Conservation (phyloP, 1,139 yeast species). For the Casaregolazyma suthepensis region DNA sequence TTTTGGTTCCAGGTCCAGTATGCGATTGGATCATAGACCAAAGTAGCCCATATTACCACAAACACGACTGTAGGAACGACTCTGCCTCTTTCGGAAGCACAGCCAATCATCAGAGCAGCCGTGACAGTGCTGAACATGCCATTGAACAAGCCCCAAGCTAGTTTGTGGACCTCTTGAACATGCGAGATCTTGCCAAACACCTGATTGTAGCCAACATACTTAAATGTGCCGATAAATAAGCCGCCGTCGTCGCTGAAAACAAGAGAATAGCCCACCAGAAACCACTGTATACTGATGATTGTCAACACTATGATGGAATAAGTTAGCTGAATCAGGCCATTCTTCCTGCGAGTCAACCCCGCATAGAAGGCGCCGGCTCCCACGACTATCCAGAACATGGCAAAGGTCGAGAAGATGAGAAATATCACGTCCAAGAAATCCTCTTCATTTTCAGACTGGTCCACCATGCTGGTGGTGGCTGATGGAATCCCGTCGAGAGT, state of each 20-base stretch:
- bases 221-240: constrained; percentile 44
- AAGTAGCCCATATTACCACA: constrained; percentile 47
- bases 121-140: constrained; percentile 49
- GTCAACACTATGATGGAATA: constrained; percentile 43
- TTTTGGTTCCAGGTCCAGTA: constrained; percentile 60
- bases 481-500: not conserved
- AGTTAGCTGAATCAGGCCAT: constrained; percentile 50
- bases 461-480: not conserved
- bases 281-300: constrained; percentile 48
- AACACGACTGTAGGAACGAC: constrained; percentile 49
- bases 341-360: constrained; percentile 52
- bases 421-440: constrained; percentile 14
- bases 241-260: constrained; percentile 39
- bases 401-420: constrained; percentile 20
- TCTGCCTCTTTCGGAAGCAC: constrained; percentile 55
- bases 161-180: constrained; percentile 34
- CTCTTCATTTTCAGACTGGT: constrained; percentile 3
- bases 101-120: constrained; percentile 51
- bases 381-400: constrained; percentile 21
- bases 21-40: constrained; percentile 58
- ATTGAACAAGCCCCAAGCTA: constrained; percentile 44
- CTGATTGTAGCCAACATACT: constrained; percentile 39
- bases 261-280: constrained; percentile 46
- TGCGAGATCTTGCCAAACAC: constrained; percentile 34
- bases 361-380: constrained; percentile 47